These are phyloP conservation scores for Ustilago nuda DNA, from an alignment of 1,284 basidiomycete species.

Conservation along the genomic window DNA sequence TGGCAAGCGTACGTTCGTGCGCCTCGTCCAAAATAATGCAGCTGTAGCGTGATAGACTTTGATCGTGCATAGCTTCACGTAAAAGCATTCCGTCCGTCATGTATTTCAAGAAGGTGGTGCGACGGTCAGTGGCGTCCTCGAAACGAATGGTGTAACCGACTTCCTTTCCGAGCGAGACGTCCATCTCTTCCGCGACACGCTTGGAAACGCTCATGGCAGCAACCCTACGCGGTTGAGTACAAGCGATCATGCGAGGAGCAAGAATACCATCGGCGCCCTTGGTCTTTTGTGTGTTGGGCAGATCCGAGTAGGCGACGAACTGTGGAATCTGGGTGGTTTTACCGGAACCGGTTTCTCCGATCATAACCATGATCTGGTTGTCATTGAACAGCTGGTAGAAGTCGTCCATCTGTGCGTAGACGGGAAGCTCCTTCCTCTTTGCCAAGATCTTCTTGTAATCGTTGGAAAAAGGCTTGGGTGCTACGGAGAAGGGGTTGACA, in stretches of 20 bases:
- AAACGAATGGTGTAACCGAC: constrained; percentile 99
- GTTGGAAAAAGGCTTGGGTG: constrained; percentile 77
- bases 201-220: constrained; percentile 98
- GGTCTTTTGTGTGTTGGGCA: constrained; percentile 76
- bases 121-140: constrained; percentile 85
- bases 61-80: constrained; percentile 97
- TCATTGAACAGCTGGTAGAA: constrained; percentile 87
- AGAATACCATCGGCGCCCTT: constrained; percentile 66
- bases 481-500: constrained; percentile 80
- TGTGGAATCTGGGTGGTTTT: constrained; percentile 99
- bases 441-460: constrained; percentile 89
- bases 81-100: constrained; percentile 99
- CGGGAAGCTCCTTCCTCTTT: constrained; percentile 86
- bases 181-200: constrained; percentile 98
- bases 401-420: constrained; percentile 91
- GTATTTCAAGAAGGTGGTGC: constrained; percentile 73
- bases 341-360: constrained; percentile 97
- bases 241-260: constrained; percentile 90
- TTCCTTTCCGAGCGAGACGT: constrained; percentile 89
- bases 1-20: constrained; percentile 96
- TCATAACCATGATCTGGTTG: constrained; percentile 93
- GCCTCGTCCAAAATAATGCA: constrained; percentile 99
- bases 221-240: constrained; percentile 95
- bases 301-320: constrained; percentile 91
- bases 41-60: constrained; percentile 86